Base-by-base conservation (phyloP, 2,329 filamentous ascomycete species). In the Aphanocladium album region DNA sequence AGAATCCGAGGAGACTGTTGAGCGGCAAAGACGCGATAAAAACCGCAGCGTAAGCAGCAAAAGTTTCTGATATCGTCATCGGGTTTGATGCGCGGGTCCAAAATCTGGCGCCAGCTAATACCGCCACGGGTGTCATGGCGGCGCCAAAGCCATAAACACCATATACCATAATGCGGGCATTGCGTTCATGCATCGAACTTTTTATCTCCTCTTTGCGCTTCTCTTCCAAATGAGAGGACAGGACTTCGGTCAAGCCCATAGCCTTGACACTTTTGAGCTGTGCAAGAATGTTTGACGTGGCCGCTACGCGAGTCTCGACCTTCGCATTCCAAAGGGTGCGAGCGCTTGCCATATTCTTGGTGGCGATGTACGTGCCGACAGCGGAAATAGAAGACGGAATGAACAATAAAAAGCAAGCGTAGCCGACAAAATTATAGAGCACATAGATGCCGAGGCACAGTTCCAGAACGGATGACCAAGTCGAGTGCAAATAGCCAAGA, bases 221-320 rank as follows among this genome's bases (percentile, higher is more conserved):
- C 0, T 52, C 25, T 19, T 58, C 35, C 1, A 51, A n/a, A 9
- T 43, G 35, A 0, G 1, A 3, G 12, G 25, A 35, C 1, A 58
- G 21, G n/a, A n/a, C 47, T 0, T 23, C 12, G 0, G 47, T 43
- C 0, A 58, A 25, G 1, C 56, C 47, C 56, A 52, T 51, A 2
- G 47, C 49, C 19, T 58, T 58, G 25, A 51, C 23, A 9, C 47
- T 30, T 17, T 58, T 58, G 2, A 58, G 37, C 5, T 58, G 56
- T 1, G 47, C 56, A 1, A 58, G 25, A 35, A 58, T 2, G 2
- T 58, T 58, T 0, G 37, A 58, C 0, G 47, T 45, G 21, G 46
- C 56, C 0, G 35, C 56, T 0, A 58, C 47, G 1, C 56, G 46
- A 0, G 14, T n/a, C 4, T 58, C 55, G 0, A 58, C 17, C 17